Conservation (phyloP, 306 rosid species). For the Mucuna pruriens region DNA sequence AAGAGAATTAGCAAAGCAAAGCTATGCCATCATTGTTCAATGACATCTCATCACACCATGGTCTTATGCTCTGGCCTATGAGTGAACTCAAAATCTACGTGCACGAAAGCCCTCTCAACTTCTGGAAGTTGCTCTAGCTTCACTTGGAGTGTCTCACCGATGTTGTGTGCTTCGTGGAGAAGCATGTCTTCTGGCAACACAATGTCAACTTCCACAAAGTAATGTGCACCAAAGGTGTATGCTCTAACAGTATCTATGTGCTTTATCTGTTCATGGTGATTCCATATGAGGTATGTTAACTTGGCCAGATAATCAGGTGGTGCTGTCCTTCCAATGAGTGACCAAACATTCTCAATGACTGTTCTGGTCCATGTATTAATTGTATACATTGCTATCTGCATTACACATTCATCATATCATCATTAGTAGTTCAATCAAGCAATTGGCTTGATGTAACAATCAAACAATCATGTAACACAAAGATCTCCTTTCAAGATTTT, state of each 20-base stretch:
- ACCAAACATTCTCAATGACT: slow-evolving; percentile 73
- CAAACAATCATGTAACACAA: background rate
- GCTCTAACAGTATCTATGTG: slow-evolving; percentile 92
- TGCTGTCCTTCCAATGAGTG: slow-evolving; percentile 77
- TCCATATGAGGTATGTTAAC: slow-evolving; percentile 79
- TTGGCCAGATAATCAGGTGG: slow-evolving; percentile 80
- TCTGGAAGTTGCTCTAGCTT: slow-evolving; percentile 78
- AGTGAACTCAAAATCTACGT: slow-evolving; percentile 75
- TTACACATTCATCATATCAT: slow-evolving; percentile 20
- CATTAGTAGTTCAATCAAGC: background rate
- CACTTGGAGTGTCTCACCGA: slow-evolving; percentile 80
- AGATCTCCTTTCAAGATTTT: background rate
- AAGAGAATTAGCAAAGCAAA: background rate
- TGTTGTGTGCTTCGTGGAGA: slow-evolving; percentile 71
- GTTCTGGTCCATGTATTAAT: slow-evolving; percentile 79
- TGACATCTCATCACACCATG: slow-evolving; percentile 51
- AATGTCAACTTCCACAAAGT: slow-evolving; percentile 88
- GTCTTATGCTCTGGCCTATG: slow-evolving; percentile 82
- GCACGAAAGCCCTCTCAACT: slow-evolving; percentile 90
- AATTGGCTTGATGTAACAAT: slow-evolving; percentile 13
- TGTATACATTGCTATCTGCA: slow-evolving; percentile 84
- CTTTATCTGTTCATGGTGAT: slow-evolving; percentile 73
- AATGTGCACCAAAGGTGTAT: slow-evolving; percentile 72
- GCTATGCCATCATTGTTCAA: background rate
- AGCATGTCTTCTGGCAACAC: slow-evolving; percentile 75